Evolutionary conservation across 441 rosid species (phyloP).

Genomic region (Dalechampia spathulata): DNA sequence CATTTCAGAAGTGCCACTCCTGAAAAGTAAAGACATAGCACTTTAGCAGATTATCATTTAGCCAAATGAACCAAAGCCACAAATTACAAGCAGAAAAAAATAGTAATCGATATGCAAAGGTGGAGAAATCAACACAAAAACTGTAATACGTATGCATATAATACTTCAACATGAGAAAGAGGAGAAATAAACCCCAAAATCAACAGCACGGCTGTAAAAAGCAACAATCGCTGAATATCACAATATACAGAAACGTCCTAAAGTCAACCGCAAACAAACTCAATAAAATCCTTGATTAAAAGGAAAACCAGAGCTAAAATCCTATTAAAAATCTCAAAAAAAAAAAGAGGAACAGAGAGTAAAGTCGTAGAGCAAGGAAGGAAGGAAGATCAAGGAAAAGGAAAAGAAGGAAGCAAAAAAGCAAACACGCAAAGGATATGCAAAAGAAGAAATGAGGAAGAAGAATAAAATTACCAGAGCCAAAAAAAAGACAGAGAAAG

Average conservation of each 20-base stretch:
- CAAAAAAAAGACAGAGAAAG: no score
- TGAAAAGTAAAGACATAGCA: slow-evolving; percentile 1
- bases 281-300: no score
- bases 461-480: neutral
- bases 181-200: neutral
- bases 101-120: neutral
- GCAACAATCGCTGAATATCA: no score
- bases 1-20: slow-evolving; percentile 37
- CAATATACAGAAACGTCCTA: neutral
- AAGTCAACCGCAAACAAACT: no score
- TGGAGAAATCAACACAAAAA: no score
- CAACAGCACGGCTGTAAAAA: no score
- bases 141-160: no score
- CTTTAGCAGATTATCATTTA: neutral
- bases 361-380: neutral
- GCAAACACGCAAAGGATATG: slow-evolving; percentile 7
- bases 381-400: neutral
- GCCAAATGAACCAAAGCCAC: neutral
- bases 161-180: no score
- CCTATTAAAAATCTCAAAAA: no score
- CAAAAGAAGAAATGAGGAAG: neutral
- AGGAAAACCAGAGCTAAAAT: no score
- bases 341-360: no score
- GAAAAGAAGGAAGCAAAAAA: neutral
- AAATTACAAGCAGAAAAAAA: neutral